Conservation (phyloP, 176 grass and related monocot species). For the Aegilops umbellulata region DNA sequence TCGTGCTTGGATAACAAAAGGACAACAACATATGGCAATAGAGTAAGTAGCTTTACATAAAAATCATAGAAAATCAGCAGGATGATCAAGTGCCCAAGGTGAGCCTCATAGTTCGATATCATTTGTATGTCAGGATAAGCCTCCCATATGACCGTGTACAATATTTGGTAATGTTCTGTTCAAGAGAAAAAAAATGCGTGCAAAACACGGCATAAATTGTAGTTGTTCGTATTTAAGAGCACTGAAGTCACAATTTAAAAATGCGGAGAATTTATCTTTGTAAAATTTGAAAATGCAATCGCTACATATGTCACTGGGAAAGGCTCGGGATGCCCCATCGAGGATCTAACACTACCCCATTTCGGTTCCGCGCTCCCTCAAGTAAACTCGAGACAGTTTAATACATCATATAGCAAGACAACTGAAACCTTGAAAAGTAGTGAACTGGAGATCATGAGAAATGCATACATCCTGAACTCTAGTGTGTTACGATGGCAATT, state of each 20-base stretch:
- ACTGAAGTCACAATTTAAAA: background rate
- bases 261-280: slow-evolving; percentile 4
- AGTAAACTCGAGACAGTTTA: background rate
- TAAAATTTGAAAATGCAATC: slow-evolving; percentile 54
- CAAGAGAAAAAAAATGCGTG: background rate
- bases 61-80: slow-evolving; percentile 69
- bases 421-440: background rate
- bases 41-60: slow-evolving; percentile 37
- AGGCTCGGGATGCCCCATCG: slow-evolving; percentile 18
- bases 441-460: too few relatives aligned
- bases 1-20: too few relatives aligned
- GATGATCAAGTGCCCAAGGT: slow-evolving; percentile 47
- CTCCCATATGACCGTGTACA: slow-evolving; percentile 50
- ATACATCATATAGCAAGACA: slow-evolving; percentile 48
- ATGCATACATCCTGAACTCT: too few relatives aligned
- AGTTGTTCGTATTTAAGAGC: too few relatives aligned
- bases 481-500: too few relatives aligned
- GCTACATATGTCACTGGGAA: slow-evolving; percentile 80
- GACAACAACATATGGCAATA: background rate
- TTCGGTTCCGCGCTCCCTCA: too few relatives aligned
- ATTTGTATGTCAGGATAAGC: slow-evolving; percentile 69
- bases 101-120: slow-evolving; percentile 65
- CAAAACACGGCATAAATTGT: too few relatives aligned
- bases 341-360: too few relatives aligned
- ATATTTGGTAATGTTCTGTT: slow-evolving; percentile 58